Percentiles rank a stretch among this genome's conserved stretches.
phyloP scores from a whole-genome alignment of 1,139 yeast genomes.

The Yamadazyma oceani region DNA sequence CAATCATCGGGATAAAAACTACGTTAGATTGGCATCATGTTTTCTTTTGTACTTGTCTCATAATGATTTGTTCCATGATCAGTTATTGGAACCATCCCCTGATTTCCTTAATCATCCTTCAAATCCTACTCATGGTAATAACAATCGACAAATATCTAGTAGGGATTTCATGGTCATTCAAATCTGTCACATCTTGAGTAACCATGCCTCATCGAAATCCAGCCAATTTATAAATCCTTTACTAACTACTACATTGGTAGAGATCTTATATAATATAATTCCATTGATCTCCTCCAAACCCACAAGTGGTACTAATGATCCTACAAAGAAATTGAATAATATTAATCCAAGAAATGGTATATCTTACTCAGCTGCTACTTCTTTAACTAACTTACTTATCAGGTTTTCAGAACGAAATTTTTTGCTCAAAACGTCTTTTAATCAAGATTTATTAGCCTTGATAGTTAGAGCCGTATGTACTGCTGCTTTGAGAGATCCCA shows the following conservation, averaged over 20 bases:
- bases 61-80: constrained; percentile 39
- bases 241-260: constrained; percentile 50
- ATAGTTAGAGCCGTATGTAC: constrained; percentile 54
- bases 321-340: constrained; percentile 29
- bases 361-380: constrained; percentile 59
- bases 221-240: constrained; percentile 13
- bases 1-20: constrained; percentile 33
- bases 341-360: constrained; percentile 45
- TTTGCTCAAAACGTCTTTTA: constrained; percentile 43
- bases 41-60: constrained; percentile 62
- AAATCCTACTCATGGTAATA: constrained; percentile 9
- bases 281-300: constrained; percentile 27
- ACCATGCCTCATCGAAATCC: constrained; percentile 10
- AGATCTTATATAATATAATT: constrained; percentile 61
- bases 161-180: constrained; percentile 64
- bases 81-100: constrained; percentile 36
- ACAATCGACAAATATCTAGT: constrained; percentile 39
- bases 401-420: constrained; percentile 44
- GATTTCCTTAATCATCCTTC: constrained; percentile 30
- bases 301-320: constrained; percentile 22
- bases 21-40: constrained; percentile 60
- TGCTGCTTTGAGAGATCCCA: constrained; percentile 48
- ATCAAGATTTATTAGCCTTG: constrained; percentile 61
- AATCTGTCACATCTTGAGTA: constrained; percentile 31
- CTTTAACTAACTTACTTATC: constrained; percentile 54